These are phyloP conservation scores for Hymenochaete sp. DNA, from an alignment of 1,284 basidiomycete genomes.

Conservation along the genomic window DNA sequence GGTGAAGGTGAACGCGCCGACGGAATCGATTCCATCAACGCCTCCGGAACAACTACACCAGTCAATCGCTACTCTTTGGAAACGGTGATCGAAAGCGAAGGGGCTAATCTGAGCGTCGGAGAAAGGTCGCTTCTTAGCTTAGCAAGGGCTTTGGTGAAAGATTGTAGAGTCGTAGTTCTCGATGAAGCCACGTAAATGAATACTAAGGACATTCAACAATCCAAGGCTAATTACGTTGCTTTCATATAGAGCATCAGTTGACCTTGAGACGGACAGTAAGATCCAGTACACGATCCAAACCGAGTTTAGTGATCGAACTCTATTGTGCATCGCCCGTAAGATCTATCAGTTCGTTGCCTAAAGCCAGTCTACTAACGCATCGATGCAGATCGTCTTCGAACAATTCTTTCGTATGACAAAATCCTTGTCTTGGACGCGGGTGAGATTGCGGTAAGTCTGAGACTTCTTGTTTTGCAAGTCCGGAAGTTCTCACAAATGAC, in stretches of 20 bases:
- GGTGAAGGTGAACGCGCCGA: not conserved
- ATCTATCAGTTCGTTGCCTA: constrained; percentile 12
- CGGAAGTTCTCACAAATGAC: not conserved
- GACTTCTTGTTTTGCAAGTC: not conserved
- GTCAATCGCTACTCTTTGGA: constrained; percentile 40
- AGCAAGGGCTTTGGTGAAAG: constrained; percentile 60
- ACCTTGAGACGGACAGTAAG: constrained; percentile 63
- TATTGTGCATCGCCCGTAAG: constrained; percentile 56
- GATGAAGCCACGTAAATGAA: constrained; percentile 48
- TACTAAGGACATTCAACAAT: not conserved
- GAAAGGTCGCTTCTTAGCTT: constrained; percentile 61
- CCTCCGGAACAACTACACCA: constrained; percentile 19
- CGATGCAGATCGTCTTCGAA: constrained; percentile 58
- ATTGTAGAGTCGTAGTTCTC: constrained; percentile 50
- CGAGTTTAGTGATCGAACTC: constrained; percentile 56
- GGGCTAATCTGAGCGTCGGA: constrained; percentile 55
- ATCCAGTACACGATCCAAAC: constrained; percentile 64
- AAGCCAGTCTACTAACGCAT: not conserved
- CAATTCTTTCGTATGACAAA: constrained; percentile 74
- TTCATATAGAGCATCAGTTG: constrained; percentile 44
- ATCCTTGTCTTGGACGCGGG: constrained; percentile 70
- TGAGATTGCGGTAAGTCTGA: constrained; percentile 42
- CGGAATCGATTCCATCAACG: constrained; percentile 4
- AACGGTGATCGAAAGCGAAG: constrained; percentile 55
- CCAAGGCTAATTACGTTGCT: not conserved